Evolutionary conservation across 805 yeast species (phyloP), one percentile per base, ranked within the genome.

Genomic region (Clavispora santaluciae): DNA sequence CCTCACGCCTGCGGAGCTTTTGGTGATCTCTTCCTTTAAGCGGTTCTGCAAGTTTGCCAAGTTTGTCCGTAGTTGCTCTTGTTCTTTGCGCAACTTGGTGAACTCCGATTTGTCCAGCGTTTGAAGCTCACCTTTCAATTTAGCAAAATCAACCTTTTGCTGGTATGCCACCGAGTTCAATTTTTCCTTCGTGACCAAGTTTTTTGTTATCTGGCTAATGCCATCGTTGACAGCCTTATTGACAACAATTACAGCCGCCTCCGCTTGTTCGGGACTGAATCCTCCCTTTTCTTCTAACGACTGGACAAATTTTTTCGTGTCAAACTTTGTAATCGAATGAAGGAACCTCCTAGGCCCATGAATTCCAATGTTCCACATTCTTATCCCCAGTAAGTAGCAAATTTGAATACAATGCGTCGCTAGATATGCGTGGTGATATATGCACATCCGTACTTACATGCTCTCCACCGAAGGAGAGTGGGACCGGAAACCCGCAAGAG

Each of bases 101-200:
- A 86, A 85, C 55, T 93, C 98, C 21, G 88, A 76, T 57, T 81
- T 80, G 64, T 93, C 98, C 62, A 87, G 78, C 37, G 88, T 81
- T 53, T 88, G 90, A 31, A 93, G 72, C 60, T 91, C 98, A 23
- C 96, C 95, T 56, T 90, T 83, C 45, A 93, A 74, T 57, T 91
- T 91, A 28, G 96, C 93, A 72, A 93, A 91, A 58, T 93, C 98
- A 23, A 93, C 97, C 53, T 91, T 87, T 55, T 93, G 98, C 59
- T 91, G 96, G 61, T 93, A 93, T 3, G 96, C 84, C 56, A 89
- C 76, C 50, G 89, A 81, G 22, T 86, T 80, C 34, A 91, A 73
- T 33, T 83, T 80, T 52, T 89, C 96, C 52, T 88, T 83, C 20
- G 89, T 79, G n/a, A 91, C 95, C 42, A 91, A 66, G 55, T 84